Evolutionary conservation across 2,329 filamentous ascomycete genomes (phyloP).

Genomic region (Colletotrichum spaethianum): DNA sequence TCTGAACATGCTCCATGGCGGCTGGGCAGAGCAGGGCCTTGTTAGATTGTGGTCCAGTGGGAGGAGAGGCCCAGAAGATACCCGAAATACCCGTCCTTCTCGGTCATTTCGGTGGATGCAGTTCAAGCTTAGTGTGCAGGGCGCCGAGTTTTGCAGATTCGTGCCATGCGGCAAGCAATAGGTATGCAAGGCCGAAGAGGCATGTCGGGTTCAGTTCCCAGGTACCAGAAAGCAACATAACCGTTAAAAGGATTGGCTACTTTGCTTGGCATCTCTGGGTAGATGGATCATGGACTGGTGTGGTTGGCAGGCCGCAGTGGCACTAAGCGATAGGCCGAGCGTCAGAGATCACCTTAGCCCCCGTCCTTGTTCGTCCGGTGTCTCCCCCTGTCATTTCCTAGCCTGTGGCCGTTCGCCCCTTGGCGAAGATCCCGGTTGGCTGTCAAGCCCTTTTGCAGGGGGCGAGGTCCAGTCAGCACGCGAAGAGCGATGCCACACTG

Average conservation of each 20-base stretch:
- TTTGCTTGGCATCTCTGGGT: slow-evolving; percentile 17
- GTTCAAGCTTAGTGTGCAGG: neutral
- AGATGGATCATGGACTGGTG: neutral
- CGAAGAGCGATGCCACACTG: neutral
- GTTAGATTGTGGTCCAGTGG: neutral
- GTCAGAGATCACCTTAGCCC: neutral
- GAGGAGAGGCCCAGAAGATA: slow-evolving; percentile 19
- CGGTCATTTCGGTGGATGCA: slow-evolving; percentile 16
- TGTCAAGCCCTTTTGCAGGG: slow-evolving; percentile 19
- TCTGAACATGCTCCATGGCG: slow-evolving; percentile 28
- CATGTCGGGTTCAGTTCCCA: slow-evolving; percentile 23
- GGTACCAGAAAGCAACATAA: slow-evolving; percentile 3
- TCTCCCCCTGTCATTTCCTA: slow-evolving; percentile 34
- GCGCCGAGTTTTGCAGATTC: slow-evolving; percentile 12
- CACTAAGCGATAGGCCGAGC: slow-evolving; percentile 17
- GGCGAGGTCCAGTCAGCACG: slow-evolving; percentile 10
- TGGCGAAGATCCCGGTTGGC: neutral
- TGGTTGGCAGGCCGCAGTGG: neutral
- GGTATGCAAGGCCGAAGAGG: slow-evolving; percentile 10
- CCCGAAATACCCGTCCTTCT: slow-evolving; percentile 1
- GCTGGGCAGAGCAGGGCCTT: slow-evolving; percentile 26
- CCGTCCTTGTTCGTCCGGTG: slow-evolving; percentile 35
- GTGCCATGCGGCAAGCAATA: slow-evolving; percentile 21
- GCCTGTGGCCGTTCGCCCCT: slow-evolving; percentile 14
- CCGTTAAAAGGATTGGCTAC: slow-evolving; percentile 4